Conservation (phyloP, 257 asterid species). For the Solanum paucissectum region DNA sequence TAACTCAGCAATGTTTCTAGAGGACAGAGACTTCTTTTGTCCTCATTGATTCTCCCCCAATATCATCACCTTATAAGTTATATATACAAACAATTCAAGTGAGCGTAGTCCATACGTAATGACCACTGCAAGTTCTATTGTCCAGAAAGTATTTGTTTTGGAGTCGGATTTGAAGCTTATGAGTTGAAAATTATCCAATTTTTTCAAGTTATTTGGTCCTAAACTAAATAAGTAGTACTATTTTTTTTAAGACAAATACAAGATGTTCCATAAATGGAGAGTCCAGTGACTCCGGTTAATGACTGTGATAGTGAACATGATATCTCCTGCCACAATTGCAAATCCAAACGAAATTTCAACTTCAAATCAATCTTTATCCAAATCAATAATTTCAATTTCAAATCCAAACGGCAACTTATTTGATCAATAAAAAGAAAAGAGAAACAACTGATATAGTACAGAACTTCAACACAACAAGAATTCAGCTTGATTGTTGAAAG, state of each 20-base stretch:
- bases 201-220: not conserved
- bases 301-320: conserved; percentile 25
- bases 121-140: too few species aligned
- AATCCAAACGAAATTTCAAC: not conserved
- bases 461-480: too few species aligned
- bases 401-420: not conserved
- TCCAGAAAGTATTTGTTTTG: too few species aligned
- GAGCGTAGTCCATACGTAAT: too few species aligned
- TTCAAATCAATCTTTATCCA: not conserved
- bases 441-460: not conserved
- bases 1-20: not conserved
- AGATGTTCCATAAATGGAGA: not conserved
- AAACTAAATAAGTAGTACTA: too few species aligned
- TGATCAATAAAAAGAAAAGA: not conserved
- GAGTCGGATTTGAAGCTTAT: not conserved
- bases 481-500: not conserved
- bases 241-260: not conserved
- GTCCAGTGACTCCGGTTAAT: conserved; percentile 2
- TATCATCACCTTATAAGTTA: too few species aligned
- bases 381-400: not conserved
- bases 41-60: not conserved
- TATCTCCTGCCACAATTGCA: not conserved
- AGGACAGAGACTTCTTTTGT: not conserved
- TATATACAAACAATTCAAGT: too few species aligned
- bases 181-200: too few species aligned